A percentile compares a stretch with the other conserved stretches of the same genome.
These are phyloP conservation scores for Fusarium sacchari DNA, from an alignment of 2,329 filamentous ascomycete species.

Conservation along the genomic window DNA sequence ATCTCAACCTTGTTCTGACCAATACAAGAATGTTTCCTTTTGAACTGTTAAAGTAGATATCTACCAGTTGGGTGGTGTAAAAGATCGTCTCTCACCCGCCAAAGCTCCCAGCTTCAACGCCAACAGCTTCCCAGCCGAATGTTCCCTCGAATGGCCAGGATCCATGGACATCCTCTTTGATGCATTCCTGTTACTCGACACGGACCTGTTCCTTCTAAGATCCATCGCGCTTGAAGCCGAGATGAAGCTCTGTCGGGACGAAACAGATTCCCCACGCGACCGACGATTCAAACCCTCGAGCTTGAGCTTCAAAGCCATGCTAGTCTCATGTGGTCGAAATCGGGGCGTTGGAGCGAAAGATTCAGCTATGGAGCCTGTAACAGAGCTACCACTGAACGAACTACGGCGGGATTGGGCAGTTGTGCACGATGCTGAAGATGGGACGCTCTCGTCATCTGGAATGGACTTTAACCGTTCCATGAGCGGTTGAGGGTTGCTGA, in stretches of 20 bases:
- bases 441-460: background rate
- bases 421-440: background rate
- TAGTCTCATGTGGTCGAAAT: conserved; percentile 9
- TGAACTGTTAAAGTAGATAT: background rate
- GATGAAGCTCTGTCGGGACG: conserved; percentile 6
- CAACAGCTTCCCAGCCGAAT: conserved; percentile 21
- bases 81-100: conserved; percentile 1
- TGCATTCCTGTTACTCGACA: background rate
- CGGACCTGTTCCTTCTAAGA: conserved; percentile 20
- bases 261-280: background rate
- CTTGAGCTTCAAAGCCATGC: background rate
- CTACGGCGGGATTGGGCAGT: background rate
- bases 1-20: background rate
- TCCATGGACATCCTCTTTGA: conserved; percentile 11
- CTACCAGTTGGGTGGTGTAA: background rate
- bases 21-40: too few relatives aligned
- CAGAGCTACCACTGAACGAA: conserved; percentile 15
- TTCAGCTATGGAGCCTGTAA: background rate
- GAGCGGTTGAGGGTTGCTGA: background rate
- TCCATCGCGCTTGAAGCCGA: background rate
- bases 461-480: background rate
- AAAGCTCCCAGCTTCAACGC: conserved; percentile 35
- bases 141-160: background rate
- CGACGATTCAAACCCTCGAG: conserved; percentile 17
- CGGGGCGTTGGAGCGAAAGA: background rate